Base-by-base conservation (phyloP, 106 monocot genomes). In the Acorus gramineus region DNA sequence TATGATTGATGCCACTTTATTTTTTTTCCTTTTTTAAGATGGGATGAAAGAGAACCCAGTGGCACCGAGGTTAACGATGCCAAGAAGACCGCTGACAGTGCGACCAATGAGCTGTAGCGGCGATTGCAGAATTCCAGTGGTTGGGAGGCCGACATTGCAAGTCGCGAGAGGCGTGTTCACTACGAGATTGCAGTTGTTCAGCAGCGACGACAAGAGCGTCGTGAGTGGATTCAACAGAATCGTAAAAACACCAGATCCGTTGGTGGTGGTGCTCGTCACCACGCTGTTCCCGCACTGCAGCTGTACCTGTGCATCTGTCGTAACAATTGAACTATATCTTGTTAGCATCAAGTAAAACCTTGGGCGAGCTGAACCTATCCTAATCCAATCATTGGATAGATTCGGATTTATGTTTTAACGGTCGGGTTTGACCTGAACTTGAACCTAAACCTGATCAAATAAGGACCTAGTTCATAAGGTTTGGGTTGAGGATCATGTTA, bases 261-360 rank as follows among this genome's bases (percentile, higher is more conserved):
- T 70, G 46, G 85, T 76, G 68, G 55, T 81, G 45, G 81, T 12
- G 57, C 68, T 70, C 13, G 74, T 13, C 0, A 85, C 7, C 4
- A 79, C 72, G 28, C 11, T 66, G 8, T 14, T 52, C 5, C 81
- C 75, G 47, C 81, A 85, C 14, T 46, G 61, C 5, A 85, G 52
- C 55, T 81, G 78, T 55, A 85, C 81, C 5, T 10, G 4, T 46
- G 85, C 85, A 76, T 85, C 85, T 85, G 52, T 66, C 4, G 4
- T 2, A 28, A 10, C 42, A 55, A 4, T 11, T 12, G 14, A 53
- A 5, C 8, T 42, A 44, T 42, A 49, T 13, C 12, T 66, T 55
- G 50, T 57, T n/a, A 53, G 12, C 13, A 6, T 14, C 4, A 13
- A 10, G 13, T 42, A 10, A 7, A 7, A 14, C 7, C 10, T 1